phyloP scores from a whole-genome alignment of 768 basidiomycete genomes.

The Tricholoma saponaceum region DNA sequence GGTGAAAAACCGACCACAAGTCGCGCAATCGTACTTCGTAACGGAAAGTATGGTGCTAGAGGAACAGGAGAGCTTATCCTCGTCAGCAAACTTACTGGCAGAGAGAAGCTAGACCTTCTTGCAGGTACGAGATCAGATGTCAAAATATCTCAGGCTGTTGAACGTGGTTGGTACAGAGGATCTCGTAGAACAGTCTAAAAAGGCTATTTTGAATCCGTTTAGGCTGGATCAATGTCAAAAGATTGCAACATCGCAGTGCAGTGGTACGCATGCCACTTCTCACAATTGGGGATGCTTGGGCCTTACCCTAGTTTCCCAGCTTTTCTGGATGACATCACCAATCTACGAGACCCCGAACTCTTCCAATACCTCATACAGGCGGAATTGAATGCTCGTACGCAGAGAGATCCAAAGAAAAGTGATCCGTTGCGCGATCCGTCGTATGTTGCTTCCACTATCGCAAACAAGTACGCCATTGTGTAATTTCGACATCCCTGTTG shows the following conservation, averaged over 20 bases:
- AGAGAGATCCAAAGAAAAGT: conserved; percentile 24
- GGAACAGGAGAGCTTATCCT: conserved; percentile 67
- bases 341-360: conserved; percentile 60
- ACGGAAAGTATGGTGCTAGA: conserved; percentile 68
- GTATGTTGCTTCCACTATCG: conserved; percentile 53
- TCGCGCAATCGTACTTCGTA: conserved; percentile 70
- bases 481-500: neutral
- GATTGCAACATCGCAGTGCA: conserved; percentile 71
- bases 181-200: conserved; percentile 51
- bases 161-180: conserved; percentile 48
- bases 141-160: conserved; percentile 1
- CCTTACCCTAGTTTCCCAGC: conserved; percentile 30
- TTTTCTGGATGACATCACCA: conserved; percentile 65
- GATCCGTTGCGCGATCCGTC: conserved; percentile 37
- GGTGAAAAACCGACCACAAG: conserved; percentile 59
- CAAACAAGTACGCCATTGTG: conserved; percentile 42
- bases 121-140: conserved; percentile 47
- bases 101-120: conserved; percentile 77
- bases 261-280: conserved; percentile 40
- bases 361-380: conserved; percentile 55
- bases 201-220: conserved; percentile 63
- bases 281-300: neutral
- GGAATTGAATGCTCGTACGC: conserved; percentile 52
- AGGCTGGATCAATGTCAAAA: conserved; percentile 56
- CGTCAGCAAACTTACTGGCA: conserved; percentile 59